Base-by-base conservation (phyloP, 2,329 filamentous ascomycete species). In the Aspergillus carbonarius region DNA sequence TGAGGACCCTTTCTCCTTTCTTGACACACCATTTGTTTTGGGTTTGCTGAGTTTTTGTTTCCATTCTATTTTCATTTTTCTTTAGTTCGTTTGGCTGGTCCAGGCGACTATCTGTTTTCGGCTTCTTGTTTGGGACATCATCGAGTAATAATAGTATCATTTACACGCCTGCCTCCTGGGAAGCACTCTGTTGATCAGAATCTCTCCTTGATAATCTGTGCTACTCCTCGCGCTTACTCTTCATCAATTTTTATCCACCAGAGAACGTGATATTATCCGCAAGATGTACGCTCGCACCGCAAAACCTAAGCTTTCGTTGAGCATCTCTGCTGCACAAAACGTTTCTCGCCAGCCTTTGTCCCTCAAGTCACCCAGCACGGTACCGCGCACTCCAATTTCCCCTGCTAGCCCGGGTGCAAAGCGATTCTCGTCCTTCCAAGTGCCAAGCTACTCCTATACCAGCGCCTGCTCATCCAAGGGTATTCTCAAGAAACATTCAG, bases 261-360 rank as follows among this genome's bases (percentile, higher is more conserved):
- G 5, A 48, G 25, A 32, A 48, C 44, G 10, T 18, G 57, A 53
- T 18, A 46, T 55, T 58, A 37, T 59, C 40, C 48, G 35, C 62
- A 66, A 58, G 55, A 78, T 69, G 68, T 66, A 67, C 74, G 39
- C 39, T 61, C 72, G 73, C 60, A 67, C 71, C 60, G 68, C 72
- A 59, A 78, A 75, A 63, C 79, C 79, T 48, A 79, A 80, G 74
- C 74, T 81, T 63, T 76, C 76, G 51, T 64, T 82, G 68, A 77
- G 70, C 71, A 79, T 80, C 62, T 74, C 77, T 60, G 66, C 72
- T 58, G 68, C 72, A 23, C 68, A 74, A 60, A 72, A 66, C 55
- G 49, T 70, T 27, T 60, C 74, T 40, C 69, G 76, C 30, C 71
- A 76, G 25, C 63, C 75, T 5, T 67, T 79, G 50, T 75, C 77